Evolutionary conservation across 306 rosid genomes (phyloP).

Genomic region (Malus asiatica): DNA sequence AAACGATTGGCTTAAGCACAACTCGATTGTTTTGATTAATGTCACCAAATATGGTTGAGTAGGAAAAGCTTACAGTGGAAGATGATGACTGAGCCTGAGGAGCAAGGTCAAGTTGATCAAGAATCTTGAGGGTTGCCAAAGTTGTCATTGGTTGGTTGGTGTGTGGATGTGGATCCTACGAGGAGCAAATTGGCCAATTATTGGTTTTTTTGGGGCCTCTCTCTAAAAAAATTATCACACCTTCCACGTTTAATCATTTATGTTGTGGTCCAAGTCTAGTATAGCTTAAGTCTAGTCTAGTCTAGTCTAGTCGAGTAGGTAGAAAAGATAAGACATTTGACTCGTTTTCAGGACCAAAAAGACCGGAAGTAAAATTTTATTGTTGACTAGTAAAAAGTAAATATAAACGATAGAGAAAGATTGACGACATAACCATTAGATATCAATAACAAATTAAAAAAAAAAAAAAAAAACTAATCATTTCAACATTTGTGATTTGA

Average conservation of each 20-base stretch:
- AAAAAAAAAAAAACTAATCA: too few species aligned
- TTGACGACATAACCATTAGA: background rate
- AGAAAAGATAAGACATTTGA: background rate
- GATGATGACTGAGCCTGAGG: background rate
- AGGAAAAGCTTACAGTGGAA: background rate
- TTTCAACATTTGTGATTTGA: background rate
- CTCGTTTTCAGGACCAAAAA: too few species aligned
- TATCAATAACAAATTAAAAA: background rate
- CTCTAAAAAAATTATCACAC: background rate
- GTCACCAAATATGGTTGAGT: background rate
- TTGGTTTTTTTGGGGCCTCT: background rate
- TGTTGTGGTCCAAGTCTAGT: background rate
- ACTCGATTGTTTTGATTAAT: background rate
- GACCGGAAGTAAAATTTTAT: too few species aligned
- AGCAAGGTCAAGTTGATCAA: background rate
- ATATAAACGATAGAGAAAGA: background rate
- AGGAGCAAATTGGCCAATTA: background rate
- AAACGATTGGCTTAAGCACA: background rate
- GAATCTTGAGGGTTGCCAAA: background rate
- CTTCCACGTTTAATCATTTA: background rate
- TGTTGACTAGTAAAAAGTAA: background rate
- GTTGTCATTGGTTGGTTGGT: background rate
- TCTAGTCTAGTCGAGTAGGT: background rate
- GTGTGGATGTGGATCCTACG: conserved; percentile 3
- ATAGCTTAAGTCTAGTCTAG: too few species aligned